phyloP scores from a whole-genome alignment of 2,329 filamentous ascomycete genomes.

The Cladosporium colombiae region DNA sequence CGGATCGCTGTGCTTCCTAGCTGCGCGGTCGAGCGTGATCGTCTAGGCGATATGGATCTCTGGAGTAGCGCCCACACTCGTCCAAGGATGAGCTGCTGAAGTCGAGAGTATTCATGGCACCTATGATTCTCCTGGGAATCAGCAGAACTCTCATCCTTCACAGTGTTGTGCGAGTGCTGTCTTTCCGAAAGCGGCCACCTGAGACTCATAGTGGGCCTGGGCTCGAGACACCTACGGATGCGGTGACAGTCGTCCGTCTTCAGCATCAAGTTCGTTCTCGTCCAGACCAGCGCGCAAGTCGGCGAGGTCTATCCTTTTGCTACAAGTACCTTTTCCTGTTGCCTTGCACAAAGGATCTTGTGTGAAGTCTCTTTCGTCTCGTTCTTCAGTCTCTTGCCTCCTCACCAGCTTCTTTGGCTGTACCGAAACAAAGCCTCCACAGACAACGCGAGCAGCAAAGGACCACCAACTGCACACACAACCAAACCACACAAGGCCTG shows the following conservation, averaged over 20 bases:
- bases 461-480: constrained; percentile 23
- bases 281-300: constrained; percentile 14
- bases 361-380: constrained; percentile 32
- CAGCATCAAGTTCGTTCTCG: constrained; percentile 26
- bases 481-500: constrained; percentile 26
- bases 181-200: constrained; percentile 37
- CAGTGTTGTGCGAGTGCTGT: constrained; percentile 27
- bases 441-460: constrained; percentile 32
- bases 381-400: constrained; percentile 34
- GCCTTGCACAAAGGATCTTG: constrained; percentile 39
- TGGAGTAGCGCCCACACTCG: constrained; percentile 27
- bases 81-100: constrained; percentile 29
- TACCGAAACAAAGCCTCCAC: constrained; percentile 35
- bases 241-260: constrained; percentile 36
- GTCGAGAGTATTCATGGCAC: constrained; percentile 18
- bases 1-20: constrained; percentile 32
- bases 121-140: constrained; percentile 28
- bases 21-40: constrained; percentile 31
- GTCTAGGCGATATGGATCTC: constrained; percentile 33
- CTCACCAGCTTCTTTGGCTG: constrained; percentile 29
- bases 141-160: constrained; percentile 25
- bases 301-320: constrained; percentile 22
- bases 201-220: constrained; percentile 33
- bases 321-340: constrained; percentile 35
- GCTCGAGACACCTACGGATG: constrained; percentile 37